phyloP scores from a whole-genome alignment of 2,329 filamentous ascomycete species.

The Penicillium olsonii region DNA sequence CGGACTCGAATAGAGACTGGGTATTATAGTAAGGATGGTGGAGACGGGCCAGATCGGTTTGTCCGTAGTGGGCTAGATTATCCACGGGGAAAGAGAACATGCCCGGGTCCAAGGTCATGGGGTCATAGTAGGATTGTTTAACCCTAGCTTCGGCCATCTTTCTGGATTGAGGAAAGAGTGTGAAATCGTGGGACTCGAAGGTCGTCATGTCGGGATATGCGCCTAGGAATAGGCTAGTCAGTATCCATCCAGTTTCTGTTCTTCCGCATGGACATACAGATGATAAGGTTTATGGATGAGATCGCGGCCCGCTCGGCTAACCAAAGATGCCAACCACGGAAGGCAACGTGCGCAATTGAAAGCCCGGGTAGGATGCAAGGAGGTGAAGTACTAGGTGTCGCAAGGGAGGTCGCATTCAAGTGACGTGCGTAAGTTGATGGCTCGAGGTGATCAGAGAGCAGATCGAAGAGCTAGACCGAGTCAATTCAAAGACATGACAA shows the following conservation, averaged over 20 bases:
- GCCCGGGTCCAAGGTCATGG: constrained; percentile 36
- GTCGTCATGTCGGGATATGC: constrained; percentile 13
- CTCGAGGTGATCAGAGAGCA: not conserved
- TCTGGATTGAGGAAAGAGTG: constrained; percentile 17
- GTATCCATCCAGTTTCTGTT: not conserved
- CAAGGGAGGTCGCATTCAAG: constrained; percentile 18
- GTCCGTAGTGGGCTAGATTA: constrained; percentile 24
- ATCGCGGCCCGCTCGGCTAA: constrained; percentile 27
- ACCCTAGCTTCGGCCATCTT: constrained; percentile 39
- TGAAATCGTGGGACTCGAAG: constrained; percentile 15
- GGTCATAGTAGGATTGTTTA: constrained; percentile 34
- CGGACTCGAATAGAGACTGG: constrained; percentile 28
- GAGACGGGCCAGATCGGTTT: constrained; percentile 22
- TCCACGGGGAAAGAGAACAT: constrained; percentile 34
- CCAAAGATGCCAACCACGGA: constrained; percentile 19
- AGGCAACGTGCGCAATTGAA: constrained; percentile 21
- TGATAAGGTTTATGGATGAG: constrained; percentile 21
- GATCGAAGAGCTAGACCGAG: not conserved
- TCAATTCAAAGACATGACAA: constrained; percentile 7
- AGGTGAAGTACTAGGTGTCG: not conserved
- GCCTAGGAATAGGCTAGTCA: not conserved
- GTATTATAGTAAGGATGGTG: constrained; percentile 33
- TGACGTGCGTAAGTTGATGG: not conserved
- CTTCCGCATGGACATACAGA: constrained; percentile 15
- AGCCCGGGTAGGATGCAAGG: constrained; percentile 5